Conservation (phyloP, 306 rosid species). For the Ormosia emarginata region DNA sequence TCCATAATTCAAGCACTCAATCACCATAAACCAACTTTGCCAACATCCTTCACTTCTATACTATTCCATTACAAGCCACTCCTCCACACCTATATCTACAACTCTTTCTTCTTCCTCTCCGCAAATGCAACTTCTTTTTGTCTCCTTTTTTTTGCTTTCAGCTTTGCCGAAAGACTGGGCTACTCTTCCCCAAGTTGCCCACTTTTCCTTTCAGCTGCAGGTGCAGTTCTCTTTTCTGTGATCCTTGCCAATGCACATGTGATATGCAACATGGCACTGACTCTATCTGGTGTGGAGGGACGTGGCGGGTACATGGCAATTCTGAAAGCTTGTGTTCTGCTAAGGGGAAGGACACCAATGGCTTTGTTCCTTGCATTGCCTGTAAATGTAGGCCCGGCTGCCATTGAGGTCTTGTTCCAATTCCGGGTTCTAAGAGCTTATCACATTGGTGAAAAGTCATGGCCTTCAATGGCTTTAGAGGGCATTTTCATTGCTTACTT, state of each 20-base stretch:
- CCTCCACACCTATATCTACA: conserved; percentile 47
- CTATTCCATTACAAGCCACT: conserved; percentile 44
- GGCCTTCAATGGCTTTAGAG: conserved; percentile 44
- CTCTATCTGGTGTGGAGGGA: conserved; percentile 61
- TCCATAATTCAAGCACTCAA: conserved; percentile 46
- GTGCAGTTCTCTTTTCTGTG: conserved; percentile 65
- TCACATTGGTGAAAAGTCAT: conserved; percentile 17
- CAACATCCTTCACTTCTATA: conserved; percentile 37
- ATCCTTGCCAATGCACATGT: conserved; percentile 68
- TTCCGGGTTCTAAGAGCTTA: conserved; percentile 51
- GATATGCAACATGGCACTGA: conserved; percentile 60
- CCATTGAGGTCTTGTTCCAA: conserved; percentile 79
- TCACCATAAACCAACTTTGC: conserved; percentile 25
- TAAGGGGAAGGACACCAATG: conserved; percentile 63
- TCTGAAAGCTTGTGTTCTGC: conserved; percentile 68
- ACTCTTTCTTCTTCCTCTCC: conserved; percentile 56
- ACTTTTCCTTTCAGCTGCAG: conserved; percentile 47
- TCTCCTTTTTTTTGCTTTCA: conserved; percentile 56
- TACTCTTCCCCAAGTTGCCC: conserved; percentile 35
- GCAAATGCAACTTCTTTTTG: conserved; percentile 64
- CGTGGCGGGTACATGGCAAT: too few species aligned
- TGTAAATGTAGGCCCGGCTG: conserved; percentile 50
- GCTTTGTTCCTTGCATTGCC: conserved; percentile 75
- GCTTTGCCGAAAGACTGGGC: conserved; percentile 41
- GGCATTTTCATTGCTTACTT: conserved; percentile 65